Base-by-base conservation (phyloP, 345 rosid species). In the Hypericum androsaemum region DNA sequence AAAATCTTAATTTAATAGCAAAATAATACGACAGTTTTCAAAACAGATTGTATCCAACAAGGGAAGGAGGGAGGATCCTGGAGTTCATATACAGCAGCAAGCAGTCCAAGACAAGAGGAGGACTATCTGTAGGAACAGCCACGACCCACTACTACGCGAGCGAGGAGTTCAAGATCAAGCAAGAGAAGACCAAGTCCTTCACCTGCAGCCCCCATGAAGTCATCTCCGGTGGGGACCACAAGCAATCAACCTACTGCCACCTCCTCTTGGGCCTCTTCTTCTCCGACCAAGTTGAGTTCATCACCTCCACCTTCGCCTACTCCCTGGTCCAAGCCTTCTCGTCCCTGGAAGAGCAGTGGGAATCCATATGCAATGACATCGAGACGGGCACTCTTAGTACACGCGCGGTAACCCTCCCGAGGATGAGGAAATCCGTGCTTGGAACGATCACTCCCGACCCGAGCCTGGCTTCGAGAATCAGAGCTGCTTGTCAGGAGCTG, bases 51-150 rank as follows among this genome's bases (percentile, higher is more conserved):
- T 90, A 79, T 61, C 95, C 96, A 42, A 74, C 70, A 54, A 75
- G 65, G 57, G 83, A 80, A 77, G 96, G 92, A 53, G 86, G 95
- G 49, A 90, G 76, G 80, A 78, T 81, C 47, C 76, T 90, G n/a
- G 98, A 87, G 61, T 78, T 90, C 37, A 90, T 90, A 55, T 90
- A 90, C 55, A 73, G 95, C 46, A 82, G 98, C 56, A 87, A 84
- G 48, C 81, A 64, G 44, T 84, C 71, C 67, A 81, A 78, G 73
- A 82, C 98, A 14, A 60, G 64, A 56, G 96, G 96, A 49, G 96
- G 87, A 2, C 51, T 84, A 47, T 77, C 71, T 7, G 79, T 60
- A 35, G 98, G 92, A 63, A 90, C 98, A 8, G 98, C 98, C 32
- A 90, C 98, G 43, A 68, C 98, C 13, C 98, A 90, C 47, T 84